A percentile compares a stretch with the other conserved stretches of the same genome.
Evolutionary conservation across 2,329 filamentous ascomycete genomes (phyloP).

Genomic region (Neonectria faginata): DNA sequence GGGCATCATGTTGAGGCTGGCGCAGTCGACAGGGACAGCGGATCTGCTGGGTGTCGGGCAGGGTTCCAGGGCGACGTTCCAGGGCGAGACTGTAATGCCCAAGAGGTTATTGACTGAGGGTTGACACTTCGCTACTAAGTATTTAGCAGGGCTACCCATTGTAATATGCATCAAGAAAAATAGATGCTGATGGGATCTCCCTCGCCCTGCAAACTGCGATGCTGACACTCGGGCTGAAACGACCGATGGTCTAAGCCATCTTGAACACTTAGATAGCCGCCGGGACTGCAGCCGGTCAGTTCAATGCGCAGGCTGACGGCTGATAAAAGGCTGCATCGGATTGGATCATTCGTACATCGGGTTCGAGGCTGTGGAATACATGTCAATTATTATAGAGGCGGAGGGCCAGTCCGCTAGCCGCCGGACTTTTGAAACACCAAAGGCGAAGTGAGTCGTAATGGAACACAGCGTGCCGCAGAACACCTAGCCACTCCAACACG

Average conservation of each 20-base stretch:
- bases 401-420: constrained; percentile 8
- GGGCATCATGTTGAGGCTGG: constrained; percentile 29
- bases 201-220: background rate
- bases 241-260: background rate
- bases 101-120: background rate
- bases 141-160: background rate
- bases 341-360: background rate
- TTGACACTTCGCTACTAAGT: background rate
- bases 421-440: constrained; percentile 38
- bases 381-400: too few relatives aligned
- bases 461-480: constrained; percentile 41
- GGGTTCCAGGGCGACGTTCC: too few relatives aligned
- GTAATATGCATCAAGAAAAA: background rate
- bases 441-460: constrained; percentile 26
- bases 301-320: background rate
- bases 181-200: background rate
- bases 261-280: background rate
- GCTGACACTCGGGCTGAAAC: background rate
- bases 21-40: constrained; percentile 14
- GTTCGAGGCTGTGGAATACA: background rate
- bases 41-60: background rate
- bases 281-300: too few relatives aligned
- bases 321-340: background rate
- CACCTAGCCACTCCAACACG: constrained; percentile 20
- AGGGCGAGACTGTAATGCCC: background rate